These are phyloP conservation scores for Septoria linicola DNA, from an alignment of 2,329 filamentous ascomycete species.

Conservation along the genomic window DNA sequence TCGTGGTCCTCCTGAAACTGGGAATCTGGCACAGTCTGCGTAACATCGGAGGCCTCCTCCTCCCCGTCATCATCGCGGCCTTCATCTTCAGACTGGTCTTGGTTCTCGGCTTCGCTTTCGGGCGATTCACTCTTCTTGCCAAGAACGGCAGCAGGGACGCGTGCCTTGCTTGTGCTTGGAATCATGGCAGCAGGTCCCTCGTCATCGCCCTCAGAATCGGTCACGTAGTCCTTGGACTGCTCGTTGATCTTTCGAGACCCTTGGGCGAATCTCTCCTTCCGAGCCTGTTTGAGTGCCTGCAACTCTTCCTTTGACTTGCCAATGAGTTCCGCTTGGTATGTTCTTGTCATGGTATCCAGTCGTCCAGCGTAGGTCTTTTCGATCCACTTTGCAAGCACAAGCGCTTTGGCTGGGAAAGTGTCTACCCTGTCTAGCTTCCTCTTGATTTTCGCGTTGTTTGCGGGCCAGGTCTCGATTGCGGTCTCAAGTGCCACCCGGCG, in stretches of 20 bases:
- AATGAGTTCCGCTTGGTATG: slow-evolving; percentile 21
- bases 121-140: background rate
- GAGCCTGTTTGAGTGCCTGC: slow-evolving; percentile 16
- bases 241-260: background rate
- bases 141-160: background rate
- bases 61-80: slow-evolving; percentile 3
- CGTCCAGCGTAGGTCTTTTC: slow-evolving; percentile 18
- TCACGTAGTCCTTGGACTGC: slow-evolving; percentile 11
- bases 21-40: slow-evolving; percentile 9
- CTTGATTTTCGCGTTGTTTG: slow-evolving; percentile 19
- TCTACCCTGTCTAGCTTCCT: slow-evolving; percentile 21
- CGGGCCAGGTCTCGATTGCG: slow-evolving; percentile 29
- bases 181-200: background rate
- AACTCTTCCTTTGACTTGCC: slow-evolving; percentile 25
- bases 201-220: slow-evolving; percentile 16
- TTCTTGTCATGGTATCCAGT: slow-evolving; percentile 19
- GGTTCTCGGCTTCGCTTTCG: background rate
- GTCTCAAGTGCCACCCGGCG: slow-evolving; percentile 34
- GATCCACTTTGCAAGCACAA: slow-evolving; percentile 22
- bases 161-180: background rate
- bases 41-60: slow-evolving; percentile 1
- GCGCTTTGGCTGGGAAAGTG: slow-evolving; percentile 23
- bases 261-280: slow-evolving; percentile 9
- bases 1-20: slow-evolving; percentile 5
- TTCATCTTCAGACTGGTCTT: slow-evolving; percentile 2